Evolutionary conservation across 1,284 basidiomycete species (phyloP).

Genomic region (Tremellales sp.): DNA sequence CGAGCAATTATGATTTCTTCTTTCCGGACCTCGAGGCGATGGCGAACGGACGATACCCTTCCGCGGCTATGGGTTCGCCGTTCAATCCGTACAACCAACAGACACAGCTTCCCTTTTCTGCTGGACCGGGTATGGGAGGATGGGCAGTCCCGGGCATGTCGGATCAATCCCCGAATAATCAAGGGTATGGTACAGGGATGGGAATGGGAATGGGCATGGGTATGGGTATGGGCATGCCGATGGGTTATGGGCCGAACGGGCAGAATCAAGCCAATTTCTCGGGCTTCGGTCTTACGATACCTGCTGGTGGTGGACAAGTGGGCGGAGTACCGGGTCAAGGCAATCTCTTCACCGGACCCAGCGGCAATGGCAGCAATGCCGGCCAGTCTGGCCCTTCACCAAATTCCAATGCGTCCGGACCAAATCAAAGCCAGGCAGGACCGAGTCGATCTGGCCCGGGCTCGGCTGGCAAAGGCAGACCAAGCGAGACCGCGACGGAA

Average conservation of each 20-base stretch:
- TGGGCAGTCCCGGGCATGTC: not conserved
- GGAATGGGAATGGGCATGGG: not conserved
- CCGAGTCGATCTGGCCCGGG: too few species aligned
- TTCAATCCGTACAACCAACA: not conserved
- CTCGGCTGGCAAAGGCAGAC: too few species aligned
- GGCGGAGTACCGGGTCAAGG: too few species aligned
- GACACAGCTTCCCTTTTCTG: not conserved
- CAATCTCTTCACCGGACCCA: too few species aligned
- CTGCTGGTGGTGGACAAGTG: too few species aligned
- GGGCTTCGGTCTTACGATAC: slow-evolving; percentile 6
- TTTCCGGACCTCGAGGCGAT: slow-evolving; percentile 26
- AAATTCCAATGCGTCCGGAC: not conserved
- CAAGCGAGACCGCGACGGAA: slow-evolving; percentile 7
- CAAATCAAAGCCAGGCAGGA: not conserved
- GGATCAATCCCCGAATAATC: not conserved
- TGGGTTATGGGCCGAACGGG: not conserved
- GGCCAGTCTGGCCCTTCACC: too few species aligned
- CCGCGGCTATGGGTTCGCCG: not conserved
- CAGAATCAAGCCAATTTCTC: not conserved
- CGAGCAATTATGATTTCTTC: slow-evolving; percentile 20
- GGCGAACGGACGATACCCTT: not conserved
- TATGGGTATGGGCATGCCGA: not conserved
- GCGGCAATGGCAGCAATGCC: too few species aligned
- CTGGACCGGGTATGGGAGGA: too few species aligned
- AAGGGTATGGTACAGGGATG: not conserved